Base-by-base conservation (phyloP, 306 rosid species). In the Dalbergia oliveri region DNA sequence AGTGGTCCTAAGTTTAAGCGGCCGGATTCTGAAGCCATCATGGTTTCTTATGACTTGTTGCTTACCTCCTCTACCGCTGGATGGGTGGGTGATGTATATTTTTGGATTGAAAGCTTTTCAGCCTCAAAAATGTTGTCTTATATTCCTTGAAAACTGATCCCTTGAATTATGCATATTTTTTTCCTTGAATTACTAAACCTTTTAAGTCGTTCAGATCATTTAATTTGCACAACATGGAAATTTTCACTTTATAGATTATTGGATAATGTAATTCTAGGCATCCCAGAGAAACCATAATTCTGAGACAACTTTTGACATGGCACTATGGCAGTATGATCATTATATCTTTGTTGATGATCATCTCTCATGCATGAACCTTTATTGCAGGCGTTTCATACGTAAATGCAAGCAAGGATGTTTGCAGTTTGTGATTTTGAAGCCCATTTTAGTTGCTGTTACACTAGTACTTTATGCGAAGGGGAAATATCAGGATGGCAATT, bases 341-440 rank as follows among this genome's bases (percentile, higher is more conserved):
- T 74, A 39, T 67, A 16, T 79, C 72, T 39, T 78, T 6, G 60
- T 43, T 78, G 73, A 64, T 58, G 76, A 65, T 80, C 35, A 57
- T 77, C 78, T 80, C 80, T 63, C 26, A 43, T 33, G n/a, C 62
- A 9, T 79, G 43, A 75, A 49, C 76, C 79, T 64, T 85, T 68
- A 23, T 66, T 84, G 87, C 92, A 93, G 98, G 85, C 98, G 98
- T 76, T 93, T 93, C 59, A 93, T 93, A 79, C 94, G 98, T 16
- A 91, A 91, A 65, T 93, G 98, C 93, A 93, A 93, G 84, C 98
- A 93, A 88, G 97, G 98, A 33, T 89, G 97, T 84, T 76, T 91
- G 89, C 98, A 93, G 84, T 93, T 93, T 86, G 98, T 93, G 77
- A 88, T 93, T 86, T 86, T 93, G 91, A 93, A 93, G 91, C 98